Percentiles rank a stretch among this genome's conserved stretches.
Evolutionary conservation across 2,329 filamentous ascomycete species (phyloP).

Genomic region (Diaporthe vaccinii): DNA sequence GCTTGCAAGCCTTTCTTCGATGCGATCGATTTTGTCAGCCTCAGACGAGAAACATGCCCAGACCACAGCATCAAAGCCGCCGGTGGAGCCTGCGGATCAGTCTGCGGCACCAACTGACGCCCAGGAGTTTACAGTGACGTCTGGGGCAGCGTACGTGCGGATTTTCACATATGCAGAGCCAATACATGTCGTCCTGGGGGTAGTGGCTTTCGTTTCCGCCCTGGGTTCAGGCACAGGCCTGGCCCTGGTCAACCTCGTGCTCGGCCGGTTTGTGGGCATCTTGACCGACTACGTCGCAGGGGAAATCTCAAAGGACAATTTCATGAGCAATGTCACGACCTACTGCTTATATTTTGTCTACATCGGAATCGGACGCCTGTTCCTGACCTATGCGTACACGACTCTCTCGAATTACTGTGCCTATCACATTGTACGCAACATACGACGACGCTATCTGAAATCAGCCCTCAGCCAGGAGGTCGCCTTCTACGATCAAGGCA

Average conservation of each 20-base stretch:
- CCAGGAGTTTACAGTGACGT: neutral
- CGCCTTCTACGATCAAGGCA: constrained; percentile 64
- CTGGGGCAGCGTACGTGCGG: neutral
- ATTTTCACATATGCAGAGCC: constrained; percentile 21
- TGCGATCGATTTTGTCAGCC: constrained; percentile 52
- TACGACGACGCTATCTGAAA: constrained; percentile 54
- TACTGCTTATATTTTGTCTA: constrained; percentile 15
- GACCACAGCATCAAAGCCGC: neutral
- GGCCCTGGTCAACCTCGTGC: constrained; percentile 15
- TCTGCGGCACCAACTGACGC: neutral
- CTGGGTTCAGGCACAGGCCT: neutral
- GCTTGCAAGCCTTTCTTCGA: constrained; percentile 53
- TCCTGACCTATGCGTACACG: neutral
- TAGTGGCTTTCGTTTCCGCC: neutral
- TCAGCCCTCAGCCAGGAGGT: constrained; percentile 65
- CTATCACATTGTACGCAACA: constrained; percentile 41
- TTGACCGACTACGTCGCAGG: constrained; percentile 9
- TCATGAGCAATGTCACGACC: neutral
- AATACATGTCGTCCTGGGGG: neutral
- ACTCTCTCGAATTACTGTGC: neutral
- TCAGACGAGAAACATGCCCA: neutral
- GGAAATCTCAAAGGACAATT: neutral
- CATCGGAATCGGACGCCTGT: neutral
- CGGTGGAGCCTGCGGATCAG: neutral
- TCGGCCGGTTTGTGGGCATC: constrained; percentile 1